phyloP scores from a whole-genome alignment of 140 eudicot species.

The Ambrosia hybrid region DNA sequence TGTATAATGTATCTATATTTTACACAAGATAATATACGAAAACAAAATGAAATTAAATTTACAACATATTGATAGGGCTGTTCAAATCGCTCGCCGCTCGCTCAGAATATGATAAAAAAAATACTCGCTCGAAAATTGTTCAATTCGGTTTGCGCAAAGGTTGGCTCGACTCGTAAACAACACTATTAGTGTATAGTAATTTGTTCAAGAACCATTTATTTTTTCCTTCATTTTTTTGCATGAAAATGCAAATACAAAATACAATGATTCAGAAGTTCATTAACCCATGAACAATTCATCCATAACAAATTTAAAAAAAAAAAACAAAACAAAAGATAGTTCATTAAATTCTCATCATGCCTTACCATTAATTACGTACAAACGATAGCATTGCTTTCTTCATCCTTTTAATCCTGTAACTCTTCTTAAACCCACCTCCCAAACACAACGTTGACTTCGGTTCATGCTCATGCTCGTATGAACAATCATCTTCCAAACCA shows the following conservation, averaged over 20 bases:
- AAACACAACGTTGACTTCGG: slow-evolving; percentile 55
- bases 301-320: background rate
- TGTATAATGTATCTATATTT: too few species aligned
- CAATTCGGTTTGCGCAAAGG: too few species aligned
- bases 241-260: background rate
- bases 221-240: background rate
- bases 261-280: slow-evolving; percentile 22
- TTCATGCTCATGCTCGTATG: background rate
- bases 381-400: slow-evolving; percentile 47
- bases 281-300: slow-evolving; percentile 25
- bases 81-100: too few species aligned
- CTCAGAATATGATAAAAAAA: too few species aligned
- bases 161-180: too few species aligned
- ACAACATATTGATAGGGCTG: too few species aligned
- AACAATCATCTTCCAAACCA: slow-evolving; percentile 26
- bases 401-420: slow-evolving; percentile 35
- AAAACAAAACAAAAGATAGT: slow-evolving; percentile 2
- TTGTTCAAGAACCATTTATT: slow-evolving; percentile 1
- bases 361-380: slow-evolving; percentile 42
- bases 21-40: too few species aligned
- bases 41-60: too few species aligned
- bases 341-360: slow-evolving; percentile 22
- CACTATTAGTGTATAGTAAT: background rate
- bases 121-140: too few species aligned
- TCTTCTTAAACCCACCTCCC: slow-evolving; percentile 25